phyloP scores from a whole-genome alignment of 805 yeast species.

The Hanseniaspora pseudoguilliermondii region DNA sequence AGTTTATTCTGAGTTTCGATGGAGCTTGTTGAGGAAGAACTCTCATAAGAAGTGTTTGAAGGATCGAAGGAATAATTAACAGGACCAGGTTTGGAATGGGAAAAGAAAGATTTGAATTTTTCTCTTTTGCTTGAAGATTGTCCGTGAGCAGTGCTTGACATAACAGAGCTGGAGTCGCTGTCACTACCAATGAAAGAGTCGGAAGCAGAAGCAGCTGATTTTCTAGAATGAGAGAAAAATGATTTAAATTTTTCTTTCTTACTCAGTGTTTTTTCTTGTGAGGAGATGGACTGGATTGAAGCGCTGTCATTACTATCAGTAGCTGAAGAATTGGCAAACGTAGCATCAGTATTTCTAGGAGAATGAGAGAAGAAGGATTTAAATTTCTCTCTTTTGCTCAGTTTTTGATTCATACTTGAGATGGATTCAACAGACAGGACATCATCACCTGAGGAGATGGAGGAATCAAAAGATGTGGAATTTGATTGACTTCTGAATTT shows the following conservation, averaged over 20 bases:
- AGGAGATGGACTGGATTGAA: not conserved
- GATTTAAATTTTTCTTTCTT: not conserved
- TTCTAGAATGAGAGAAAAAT: not conserved
- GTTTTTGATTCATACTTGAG: not conserved
- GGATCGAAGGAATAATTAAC: too few relatives aligned
- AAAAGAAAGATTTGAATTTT: not conserved
- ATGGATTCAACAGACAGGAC: not conserved
- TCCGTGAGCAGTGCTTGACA: not conserved
- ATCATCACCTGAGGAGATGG: not conserved
- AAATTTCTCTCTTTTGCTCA: not conserved
- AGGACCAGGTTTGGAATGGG: not conserved
- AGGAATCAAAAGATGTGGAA: not conserved
- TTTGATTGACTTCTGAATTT: not conserved
- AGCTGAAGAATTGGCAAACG: not conserved
- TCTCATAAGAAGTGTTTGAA: not conserved
- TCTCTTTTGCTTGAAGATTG: not conserved
- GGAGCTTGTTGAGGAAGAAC: not conserved
- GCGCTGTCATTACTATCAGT: not conserved
- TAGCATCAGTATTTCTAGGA: not conserved
- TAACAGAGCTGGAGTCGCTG: not conserved
- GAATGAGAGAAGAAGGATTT: not conserved
- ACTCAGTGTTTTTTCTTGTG: not conserved
- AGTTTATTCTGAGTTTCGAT: not conserved
- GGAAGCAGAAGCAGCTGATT: not conserved
- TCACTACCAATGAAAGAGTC: too few relatives aligned